Evolutionary conservation across 2,329 filamentous ascomycete genomes (phyloP), one percentile per base, ranked within the genome.

Genomic region (Alternaria tenuissima): DNA sequence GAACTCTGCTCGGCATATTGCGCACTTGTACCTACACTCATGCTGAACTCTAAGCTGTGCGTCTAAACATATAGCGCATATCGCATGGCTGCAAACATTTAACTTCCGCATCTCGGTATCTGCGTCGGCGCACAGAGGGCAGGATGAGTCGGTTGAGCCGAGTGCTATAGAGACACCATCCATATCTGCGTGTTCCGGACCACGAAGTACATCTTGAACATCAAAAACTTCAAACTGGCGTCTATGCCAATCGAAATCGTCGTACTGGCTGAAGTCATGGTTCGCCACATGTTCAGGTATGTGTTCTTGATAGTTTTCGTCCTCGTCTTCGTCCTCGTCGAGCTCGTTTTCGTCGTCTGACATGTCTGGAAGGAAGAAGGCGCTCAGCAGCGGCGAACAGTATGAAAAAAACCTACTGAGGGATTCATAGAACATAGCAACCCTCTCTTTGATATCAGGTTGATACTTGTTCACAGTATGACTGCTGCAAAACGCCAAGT

Each of bases 1-100:
- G 38, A 62, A 55, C 18, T 55, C 44, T 2, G 54, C 49, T 22
- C 59, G 43, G 26, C 59, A 62, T 3, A 51, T 7, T 18, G 54
- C 43, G 28, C 59, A 62, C 28, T 24, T 53, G 30, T 62, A 58
- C 8, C 59, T 55, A 32, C 32, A 42, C 16, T 36, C 18, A 30
- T 62, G 38, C n/a, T 32, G 16, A 7, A 24, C 12, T 4, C 36
- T 16, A 7, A 62, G 24, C 26, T 62, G 59, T 12, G n/a, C 12
- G 7, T 36, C 16, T 14, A 62, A 44, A 28, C 59, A 62, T 8
- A 11, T 20, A 28, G 46, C 28, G 14, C 54, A 42, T 16, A 53
- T 22, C 12, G 44, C 55, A 41, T 52, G 59, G 11, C 41, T 12
- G 22, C 58, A 61, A 6, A 49, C 30, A 8, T 36, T 49, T 9